Evolutionary conservation across 352 stramenopile genomes (phyloP).

Genomic region (Thraustotheca clavata): DNA sequence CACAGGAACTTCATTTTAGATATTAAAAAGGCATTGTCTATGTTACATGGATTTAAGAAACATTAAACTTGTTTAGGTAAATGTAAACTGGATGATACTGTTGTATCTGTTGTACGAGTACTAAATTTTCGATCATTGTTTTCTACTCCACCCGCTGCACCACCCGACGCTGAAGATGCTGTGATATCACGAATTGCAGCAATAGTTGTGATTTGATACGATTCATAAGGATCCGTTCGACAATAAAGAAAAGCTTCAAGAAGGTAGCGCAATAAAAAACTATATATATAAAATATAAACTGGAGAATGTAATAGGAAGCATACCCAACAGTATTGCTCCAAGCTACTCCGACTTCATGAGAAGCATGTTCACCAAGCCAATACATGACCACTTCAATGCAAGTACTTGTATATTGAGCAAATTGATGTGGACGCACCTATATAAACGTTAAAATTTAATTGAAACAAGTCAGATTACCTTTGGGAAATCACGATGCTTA

Average conservation of each 20-base stretch:
- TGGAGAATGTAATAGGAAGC: no score
- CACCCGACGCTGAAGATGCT: constrained; percentile 11
- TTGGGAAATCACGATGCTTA: constrained; percentile 4
- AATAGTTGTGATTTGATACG: constrained; percentile 21
- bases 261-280: constrained; percentile 5
- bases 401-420: constrained; percentile 7
- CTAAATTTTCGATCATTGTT: no score
- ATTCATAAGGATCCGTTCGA: constrained; percentile 15
- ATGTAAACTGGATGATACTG: no score
- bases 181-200: constrained; percentile 17
- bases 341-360: constrained; percentile 4
- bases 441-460: no score
- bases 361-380: constrained; percentile 18
- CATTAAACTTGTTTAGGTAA: no score
- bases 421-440: constrained; percentile 19
- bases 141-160: no score
- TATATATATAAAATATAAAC: not conserved
- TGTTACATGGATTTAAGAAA: no score
- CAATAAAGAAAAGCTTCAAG: constrained; percentile 11
- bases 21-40: no score
- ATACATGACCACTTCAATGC: constrained; percentile 21
- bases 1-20: no score
- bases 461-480: no score
- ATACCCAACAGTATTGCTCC: constrained; percentile 14
- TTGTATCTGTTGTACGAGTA: no score